Percentiles rank a stretch among this genome's conserved stretches.
These are phyloP conservation scores for Zymoseptoria passerinii DNA, from an alignment of 2,329 filamentous ascomycete genomes.

Conservation along the genomic window DNA sequence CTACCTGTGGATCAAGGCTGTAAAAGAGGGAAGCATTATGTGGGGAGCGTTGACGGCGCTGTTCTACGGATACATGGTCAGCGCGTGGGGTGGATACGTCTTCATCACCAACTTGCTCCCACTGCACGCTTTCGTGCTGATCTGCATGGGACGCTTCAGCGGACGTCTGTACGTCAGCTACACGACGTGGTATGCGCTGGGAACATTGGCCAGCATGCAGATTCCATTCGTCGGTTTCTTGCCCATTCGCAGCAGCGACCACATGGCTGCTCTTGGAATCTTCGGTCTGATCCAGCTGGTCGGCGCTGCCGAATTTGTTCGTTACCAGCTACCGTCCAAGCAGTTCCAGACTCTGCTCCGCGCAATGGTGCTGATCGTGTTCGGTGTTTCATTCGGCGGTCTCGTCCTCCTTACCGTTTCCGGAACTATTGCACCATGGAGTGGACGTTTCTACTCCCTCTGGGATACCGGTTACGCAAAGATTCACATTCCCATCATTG, in stretches of 20 bases:
- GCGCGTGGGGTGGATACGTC: conserved; percentile 98
- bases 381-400: conserved; percentile 63
- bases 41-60: conserved; percentile 92
- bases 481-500: conserved; percentile 98
- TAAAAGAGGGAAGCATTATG: conserved; percentile 92
- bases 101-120: conserved; percentile 98
- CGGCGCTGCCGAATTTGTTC: conserved; percentile 83
- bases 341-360: conserved; percentile 90
- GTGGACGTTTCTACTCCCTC: conserved; percentile 95
- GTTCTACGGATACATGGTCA: conserved; percentile 99
- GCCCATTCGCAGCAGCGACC: conserved; percentile 92
- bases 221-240: conserved; percentile 97
- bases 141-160: conserved; percentile 96
- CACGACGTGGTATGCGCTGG: conserved; percentile 94
- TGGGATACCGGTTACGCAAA: conserved; percentile 99
- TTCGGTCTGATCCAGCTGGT: conserved; percentile 94
- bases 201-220: conserved; percentile 96
- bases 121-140: conserved; percentile 84
- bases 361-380: conserved; percentile 63
- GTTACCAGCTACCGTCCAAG: conserved; percentile 77
- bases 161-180: conserved; percentile 91
- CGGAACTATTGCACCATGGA: conserved; percentile 94
- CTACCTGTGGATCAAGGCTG: conserved; percentile 96
- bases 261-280: conserved; percentile 93
- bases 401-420: conserved; percentile 76